A percentile compares a stretch with the other conserved stretches of the same genome.
Evolutionary conservation across 176 grass and related monocot genomes (phyloP).

Genomic region (sorghum (Sorghum bicolor)): DNA sequence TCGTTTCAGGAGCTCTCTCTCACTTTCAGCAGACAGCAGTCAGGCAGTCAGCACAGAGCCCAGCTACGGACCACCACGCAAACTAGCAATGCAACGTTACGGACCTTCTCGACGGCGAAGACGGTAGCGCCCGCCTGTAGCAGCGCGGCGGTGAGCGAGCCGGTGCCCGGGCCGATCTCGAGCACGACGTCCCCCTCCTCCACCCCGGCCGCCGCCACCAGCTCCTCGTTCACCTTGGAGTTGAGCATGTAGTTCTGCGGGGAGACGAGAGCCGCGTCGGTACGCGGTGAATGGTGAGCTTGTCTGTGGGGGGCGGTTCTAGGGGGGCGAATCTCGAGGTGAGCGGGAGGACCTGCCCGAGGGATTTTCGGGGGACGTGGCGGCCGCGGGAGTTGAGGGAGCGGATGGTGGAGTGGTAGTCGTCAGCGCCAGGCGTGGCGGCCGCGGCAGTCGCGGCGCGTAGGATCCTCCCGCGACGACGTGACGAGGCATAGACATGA

Average conservation of each 20-base stretch:
- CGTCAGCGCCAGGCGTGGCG: slow-evolving; percentile 32
- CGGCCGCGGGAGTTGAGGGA: slow-evolving; percentile 84
- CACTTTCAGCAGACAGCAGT: not conserved
- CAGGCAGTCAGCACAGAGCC: not conserved
- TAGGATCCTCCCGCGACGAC: not conserved
- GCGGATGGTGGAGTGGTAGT: slow-evolving; percentile 74
- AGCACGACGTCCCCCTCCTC: slow-evolving; percentile 79
- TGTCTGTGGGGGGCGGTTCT: not conserved
- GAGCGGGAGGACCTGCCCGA: slow-evolving; percentile 64
- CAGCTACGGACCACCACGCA: not conserved
- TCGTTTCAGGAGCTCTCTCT: not conserved
- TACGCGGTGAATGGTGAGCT: not conserved
- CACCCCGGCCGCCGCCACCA: slow-evolving; percentile 52
- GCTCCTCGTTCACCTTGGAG: slow-evolving; percentile 72
- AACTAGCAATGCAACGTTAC: not conserved
- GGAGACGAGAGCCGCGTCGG: not conserved
- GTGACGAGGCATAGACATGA: not conserved
- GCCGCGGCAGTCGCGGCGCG: not conserved
- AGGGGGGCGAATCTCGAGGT: too few relatives aligned
- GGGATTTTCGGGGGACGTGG: slow-evolving; percentile 74
- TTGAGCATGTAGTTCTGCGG: slow-evolving; percentile 87
- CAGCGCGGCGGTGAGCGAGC: slow-evolving; percentile 73
- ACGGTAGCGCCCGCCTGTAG: slow-evolving; percentile 67
- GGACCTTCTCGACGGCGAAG: slow-evolving; percentile 81
- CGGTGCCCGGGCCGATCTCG: slow-evolving; percentile 86